Conservation (phyloP, 192 early-diverging fungal species). For the Irineochytrium annulatum region DNA sequence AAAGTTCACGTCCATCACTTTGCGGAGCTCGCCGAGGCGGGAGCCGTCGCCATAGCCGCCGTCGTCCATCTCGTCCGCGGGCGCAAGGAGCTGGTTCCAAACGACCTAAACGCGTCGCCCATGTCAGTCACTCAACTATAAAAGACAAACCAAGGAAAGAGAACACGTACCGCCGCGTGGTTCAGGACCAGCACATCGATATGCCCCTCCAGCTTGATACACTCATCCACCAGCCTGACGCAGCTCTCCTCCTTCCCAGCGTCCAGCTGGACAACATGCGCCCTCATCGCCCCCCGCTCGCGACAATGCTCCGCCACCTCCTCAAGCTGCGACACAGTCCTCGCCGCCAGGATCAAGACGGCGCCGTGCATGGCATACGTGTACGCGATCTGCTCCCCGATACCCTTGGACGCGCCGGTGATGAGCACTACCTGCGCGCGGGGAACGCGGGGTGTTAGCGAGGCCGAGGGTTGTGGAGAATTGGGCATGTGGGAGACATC, state of each 20-base stretch:
- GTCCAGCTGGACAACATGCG: conserved; percentile 3
- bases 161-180: no score
- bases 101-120: no score
- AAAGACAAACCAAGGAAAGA: no score
- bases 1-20: no score
- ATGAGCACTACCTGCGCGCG: conserved; percentile 9
- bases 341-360: conserved; percentile 5
- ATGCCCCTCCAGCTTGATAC: not conserved
- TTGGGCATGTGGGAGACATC: no score
- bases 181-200: conserved; percentile 13
- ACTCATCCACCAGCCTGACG: not conserved
- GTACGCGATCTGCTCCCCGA: conserved; percentile 14
- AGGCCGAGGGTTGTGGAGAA: no score
- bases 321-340: not conserved
- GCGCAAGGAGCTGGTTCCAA: no score
- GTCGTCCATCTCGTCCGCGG: no score
- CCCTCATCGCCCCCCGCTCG: not conserved
- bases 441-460: no score
- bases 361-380: not conserved
- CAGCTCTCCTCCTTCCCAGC: conserved; percentile 9
- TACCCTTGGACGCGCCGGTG: conserved; percentile 6
- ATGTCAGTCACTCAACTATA: no score
- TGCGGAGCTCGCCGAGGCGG: no score
- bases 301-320: not conserved
- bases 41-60: no score